These are phyloP conservation scores for Pinus taeda DNA, from an alignment of 75 land plant genomes.

Conservation along the genomic window DNA sequence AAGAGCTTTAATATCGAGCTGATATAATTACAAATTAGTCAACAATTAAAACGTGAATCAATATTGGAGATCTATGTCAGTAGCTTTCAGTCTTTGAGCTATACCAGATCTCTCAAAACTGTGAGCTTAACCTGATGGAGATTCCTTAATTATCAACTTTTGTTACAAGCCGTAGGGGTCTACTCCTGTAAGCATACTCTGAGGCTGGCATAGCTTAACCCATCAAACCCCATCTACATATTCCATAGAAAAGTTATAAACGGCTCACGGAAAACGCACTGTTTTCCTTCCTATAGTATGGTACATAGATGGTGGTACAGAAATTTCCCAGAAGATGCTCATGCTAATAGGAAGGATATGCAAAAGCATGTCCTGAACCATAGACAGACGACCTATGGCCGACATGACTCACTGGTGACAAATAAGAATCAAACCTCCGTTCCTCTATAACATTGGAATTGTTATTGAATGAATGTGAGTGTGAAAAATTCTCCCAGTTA, in stretches of 20 bases:
- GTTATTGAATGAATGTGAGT: constrained; percentile 2
- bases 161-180: not conserved
- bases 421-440: constrained; percentile 8
- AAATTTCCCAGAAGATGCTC: not conserved
- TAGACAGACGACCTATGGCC: constrained; percentile 5
- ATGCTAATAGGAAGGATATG: constrained; percentile 11
- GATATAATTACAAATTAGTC: not conserved
- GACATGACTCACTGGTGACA: not conserved
- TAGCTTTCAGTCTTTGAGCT: not conserved
- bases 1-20: not conserved
- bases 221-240: not conserved
- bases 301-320: not conserved
- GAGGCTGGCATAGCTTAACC: not conserved
- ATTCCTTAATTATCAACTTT: not conserved
- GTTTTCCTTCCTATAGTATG: not conserved
- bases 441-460: not conserved
- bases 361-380: constrained; percentile 3
- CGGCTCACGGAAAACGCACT: not conserved
- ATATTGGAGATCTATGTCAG: not conserved
- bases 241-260: not conserved
- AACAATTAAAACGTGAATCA: not conserved
- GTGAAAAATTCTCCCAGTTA: constrained; percentile 9
- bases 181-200: not conserved
- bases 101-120: not conserved
- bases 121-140: not conserved